phyloP scores from a whole-genome alignment of 2,329 filamentous ascomycete genomes.

The Exophiala phaeomuriformis region DNA sequence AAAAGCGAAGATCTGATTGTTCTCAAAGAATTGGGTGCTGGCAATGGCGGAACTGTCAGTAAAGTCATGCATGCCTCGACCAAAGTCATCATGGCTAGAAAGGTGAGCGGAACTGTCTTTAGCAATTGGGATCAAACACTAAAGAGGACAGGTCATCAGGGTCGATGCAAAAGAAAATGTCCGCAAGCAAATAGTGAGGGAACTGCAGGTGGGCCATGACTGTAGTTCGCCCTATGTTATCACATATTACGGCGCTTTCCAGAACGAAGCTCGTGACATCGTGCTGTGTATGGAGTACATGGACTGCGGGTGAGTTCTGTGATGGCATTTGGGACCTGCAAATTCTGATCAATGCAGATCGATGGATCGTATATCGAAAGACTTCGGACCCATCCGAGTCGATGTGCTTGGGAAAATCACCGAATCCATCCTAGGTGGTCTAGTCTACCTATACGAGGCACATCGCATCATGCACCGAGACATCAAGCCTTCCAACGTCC shows the following conservation, averaged over 20 bases:
- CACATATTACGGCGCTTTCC: slow-evolving; percentile 93
- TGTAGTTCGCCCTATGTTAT: slow-evolving; percentile 97
- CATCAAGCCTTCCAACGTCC: slow-evolving; percentile 95
- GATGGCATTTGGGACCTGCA: slow-evolving; percentile 11
- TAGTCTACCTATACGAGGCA: slow-evolving; percentile 90
- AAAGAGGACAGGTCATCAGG: slow-evolving; percentile 68
- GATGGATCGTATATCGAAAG: slow-evolving; percentile 85
- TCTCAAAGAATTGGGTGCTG: slow-evolving; percentile 87
- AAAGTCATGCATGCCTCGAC: slow-evolving; percentile 94
- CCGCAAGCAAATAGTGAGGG: slow-evolving; percentile 90
- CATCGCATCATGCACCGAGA: slow-evolving; percentile 99
- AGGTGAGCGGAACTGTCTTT: slow-evolving; percentile 51
- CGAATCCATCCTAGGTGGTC: slow-evolving; percentile 83
- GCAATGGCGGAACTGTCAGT: slow-evolving; percentile 96
- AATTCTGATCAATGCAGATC: slow-evolving; percentile 51
- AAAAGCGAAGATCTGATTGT: slow-evolving; percentile 87
- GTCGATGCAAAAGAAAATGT: slow-evolving; percentile 97
- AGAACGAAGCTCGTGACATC: slow-evolving; percentile 94
- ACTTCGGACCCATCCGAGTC: slow-evolving; percentile 89
- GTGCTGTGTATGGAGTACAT: slow-evolving; percentile 99
- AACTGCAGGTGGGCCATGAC: slow-evolving; percentile 96
- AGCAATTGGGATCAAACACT: slow-evolving; percentile 18
- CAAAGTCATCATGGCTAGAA: slow-evolving; percentile 94
- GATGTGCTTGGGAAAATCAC: slow-evolving; percentile 97
- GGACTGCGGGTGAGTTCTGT: slow-evolving; percentile 81